Evolutionary conservation across 345 rosid genomes (phyloP).

Genomic region (Abelmoschus esculentus): DNA sequence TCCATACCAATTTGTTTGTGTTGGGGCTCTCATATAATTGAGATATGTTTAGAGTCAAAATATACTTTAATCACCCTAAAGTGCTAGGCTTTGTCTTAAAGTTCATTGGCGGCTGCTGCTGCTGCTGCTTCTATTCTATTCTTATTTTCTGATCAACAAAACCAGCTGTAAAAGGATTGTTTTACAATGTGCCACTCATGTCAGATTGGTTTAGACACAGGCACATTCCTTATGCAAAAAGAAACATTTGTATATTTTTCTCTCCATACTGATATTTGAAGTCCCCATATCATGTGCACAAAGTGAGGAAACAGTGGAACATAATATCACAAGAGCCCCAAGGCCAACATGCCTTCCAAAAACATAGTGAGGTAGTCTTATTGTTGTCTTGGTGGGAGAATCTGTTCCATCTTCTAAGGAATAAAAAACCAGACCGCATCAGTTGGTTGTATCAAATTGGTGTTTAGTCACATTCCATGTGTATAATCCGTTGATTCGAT

Average conservation of each 20-base stretch:
- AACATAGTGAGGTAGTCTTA: constrained; percentile 17
- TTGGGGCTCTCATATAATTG: constrained; percentile 27
- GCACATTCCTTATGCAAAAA: background rate
- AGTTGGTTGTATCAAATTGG: background rate
- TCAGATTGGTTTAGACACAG: background rate
- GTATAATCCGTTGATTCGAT: background rate
- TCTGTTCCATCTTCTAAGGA: constrained; percentile 3
- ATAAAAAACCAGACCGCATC: background rate
- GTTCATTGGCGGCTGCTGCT: constrained; percentile 11
- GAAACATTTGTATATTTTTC: constrained; percentile 2
- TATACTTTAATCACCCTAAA: constrained; percentile 19
- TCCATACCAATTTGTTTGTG: constrained; percentile 25
- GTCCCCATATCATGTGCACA: constrained; percentile 28
- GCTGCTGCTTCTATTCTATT: constrained; percentile 15
- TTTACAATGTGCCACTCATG: constrained; percentile 10
- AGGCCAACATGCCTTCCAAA: background rate
- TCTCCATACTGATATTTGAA: constrained; percentile 2
- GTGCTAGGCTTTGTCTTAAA: constrained; percentile 4
- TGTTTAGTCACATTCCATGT: background rate
- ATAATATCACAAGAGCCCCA: constrained; percentile 20
- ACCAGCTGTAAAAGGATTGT: constrained; percentile 17
- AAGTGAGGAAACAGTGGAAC: constrained; percentile 36
- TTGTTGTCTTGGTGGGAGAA: constrained; percentile 25
- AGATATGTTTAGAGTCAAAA: constrained; percentile 27
- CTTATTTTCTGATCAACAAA: constrained; percentile 15